These are phyloP conservation scores for Sugiyamaella marilandica DNA, from an alignment of 805 yeast genomes.

Conservation along the genomic window DNA sequence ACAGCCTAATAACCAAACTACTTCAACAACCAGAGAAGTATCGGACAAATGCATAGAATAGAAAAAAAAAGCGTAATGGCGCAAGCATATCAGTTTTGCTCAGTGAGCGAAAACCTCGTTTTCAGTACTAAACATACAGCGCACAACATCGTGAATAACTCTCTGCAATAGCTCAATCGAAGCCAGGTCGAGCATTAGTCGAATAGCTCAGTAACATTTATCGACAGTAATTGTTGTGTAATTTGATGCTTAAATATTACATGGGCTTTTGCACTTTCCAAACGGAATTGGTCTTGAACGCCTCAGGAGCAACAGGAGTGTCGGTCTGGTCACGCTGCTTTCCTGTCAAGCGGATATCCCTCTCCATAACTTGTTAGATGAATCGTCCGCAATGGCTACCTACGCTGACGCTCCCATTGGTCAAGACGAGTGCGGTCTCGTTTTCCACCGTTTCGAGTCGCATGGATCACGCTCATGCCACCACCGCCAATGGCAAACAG, in stretches of 20 bases:
- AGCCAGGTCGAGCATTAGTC: no score
- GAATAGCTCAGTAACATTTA: no score
- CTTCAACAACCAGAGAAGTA: no score
- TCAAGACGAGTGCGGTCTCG: constrained; percentile 52
- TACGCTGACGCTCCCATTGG: constrained; percentile 47
- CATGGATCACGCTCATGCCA: constrained; percentile 41
- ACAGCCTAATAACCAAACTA: no score
- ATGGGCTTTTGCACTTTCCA: constrained; percentile 29
- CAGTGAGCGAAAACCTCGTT: no score
- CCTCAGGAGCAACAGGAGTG: constrained; percentile 66
- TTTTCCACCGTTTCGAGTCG: constrained; percentile 45
- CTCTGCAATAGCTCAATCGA: no score
- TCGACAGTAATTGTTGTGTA: no score
- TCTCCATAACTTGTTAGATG: constrained; percentile 46
- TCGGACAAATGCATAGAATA: no score
- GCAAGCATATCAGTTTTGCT: no score
- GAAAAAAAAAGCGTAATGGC: no score
- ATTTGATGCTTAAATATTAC: constrained; percentile 1
- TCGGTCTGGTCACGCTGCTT: constrained; percentile 62
- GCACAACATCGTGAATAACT: no score
- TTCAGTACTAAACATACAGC: no score
- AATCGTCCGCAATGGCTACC: constrained; percentile 20
- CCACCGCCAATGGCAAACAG: constrained; percentile 53
- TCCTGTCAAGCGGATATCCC: constrained; percentile 78
- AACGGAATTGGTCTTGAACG: constrained; percentile 65